These are phyloP conservation scores for Annulohypoxylon nitens DNA, from an alignment of 495 filamentous ascomycete species.

Conservation along the genomic window DNA sequence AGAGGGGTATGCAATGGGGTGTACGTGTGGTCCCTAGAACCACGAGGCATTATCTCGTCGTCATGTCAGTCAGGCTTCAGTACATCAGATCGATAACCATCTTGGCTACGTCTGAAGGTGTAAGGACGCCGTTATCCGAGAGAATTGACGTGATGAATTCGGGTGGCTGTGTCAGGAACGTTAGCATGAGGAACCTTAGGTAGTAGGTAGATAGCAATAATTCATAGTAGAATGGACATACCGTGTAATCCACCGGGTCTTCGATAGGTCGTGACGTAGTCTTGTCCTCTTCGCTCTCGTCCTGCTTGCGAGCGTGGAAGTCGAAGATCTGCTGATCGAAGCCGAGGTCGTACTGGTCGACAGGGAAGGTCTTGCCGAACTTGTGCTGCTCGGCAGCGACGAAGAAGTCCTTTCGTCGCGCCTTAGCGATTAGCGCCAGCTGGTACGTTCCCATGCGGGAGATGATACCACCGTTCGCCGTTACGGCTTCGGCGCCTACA, in stretches of 20 bases:
- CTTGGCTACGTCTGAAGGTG: slow-evolving; percentile 51
- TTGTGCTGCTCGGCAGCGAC: slow-evolving; percentile 97
- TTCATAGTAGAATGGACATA: slow-evolving; percentile 54
- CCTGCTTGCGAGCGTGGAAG: slow-evolving; percentile 46
- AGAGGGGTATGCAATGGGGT: neutral
- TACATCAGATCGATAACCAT: slow-evolving; percentile 51
- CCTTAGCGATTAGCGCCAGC: slow-evolving; percentile 84
- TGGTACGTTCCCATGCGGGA: slow-evolving; percentile 92
- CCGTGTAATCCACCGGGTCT: slow-evolving; percentile 84
- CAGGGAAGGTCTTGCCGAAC: slow-evolving; percentile 81
- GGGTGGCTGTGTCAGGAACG: slow-evolving; percentile 64
- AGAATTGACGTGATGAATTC: slow-evolving; percentile 74
- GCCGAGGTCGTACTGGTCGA: slow-evolving; percentile 81
- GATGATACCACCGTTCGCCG: slow-evolving; percentile 93
- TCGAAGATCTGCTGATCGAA: slow-evolving; percentile 48
- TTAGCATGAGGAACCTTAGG: slow-evolving; percentile 11
- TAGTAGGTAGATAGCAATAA: slow-evolving; percentile 41
- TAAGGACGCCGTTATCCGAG: slow-evolving; percentile 60
- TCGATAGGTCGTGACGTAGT: slow-evolving; percentile 46
- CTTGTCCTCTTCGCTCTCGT: slow-evolving; percentile 47
- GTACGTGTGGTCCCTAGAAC: neutral
- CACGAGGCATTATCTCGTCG: neutral
- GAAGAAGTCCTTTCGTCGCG: slow-evolving; percentile 83
- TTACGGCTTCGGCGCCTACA: slow-evolving; percentile 93
- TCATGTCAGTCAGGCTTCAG: slow-evolving; percentile 21